phyloP scores from a whole-genome alignment of 352 stramenopile genomes.

The Globisporangium yorkense region DNA sequence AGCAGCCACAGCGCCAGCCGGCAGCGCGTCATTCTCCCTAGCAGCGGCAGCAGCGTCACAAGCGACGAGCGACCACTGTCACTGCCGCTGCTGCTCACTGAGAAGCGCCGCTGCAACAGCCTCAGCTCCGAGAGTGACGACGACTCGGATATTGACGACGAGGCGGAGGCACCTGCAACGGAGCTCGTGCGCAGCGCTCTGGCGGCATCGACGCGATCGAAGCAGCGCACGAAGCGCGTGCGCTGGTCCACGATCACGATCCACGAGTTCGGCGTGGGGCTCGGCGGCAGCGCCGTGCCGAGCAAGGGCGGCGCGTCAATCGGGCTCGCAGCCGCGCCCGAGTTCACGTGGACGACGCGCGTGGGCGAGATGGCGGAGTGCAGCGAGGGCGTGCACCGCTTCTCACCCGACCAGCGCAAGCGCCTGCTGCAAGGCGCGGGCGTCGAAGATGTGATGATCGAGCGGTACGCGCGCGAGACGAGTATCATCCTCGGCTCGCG shows the following conservation, averaged over 20 bases:
- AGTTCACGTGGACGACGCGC: constrained; percentile 47
- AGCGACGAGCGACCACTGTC: too few species aligned
- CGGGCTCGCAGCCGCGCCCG: constrained; percentile 27
- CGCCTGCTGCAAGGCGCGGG: constrained; percentile 27
- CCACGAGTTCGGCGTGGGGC: constrained; percentile 37
- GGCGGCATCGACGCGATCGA: constrained; percentile 4
- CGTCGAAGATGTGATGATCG: constrained; percentile 36
- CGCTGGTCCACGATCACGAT: constrained; percentile 42
- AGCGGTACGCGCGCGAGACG: constrained; percentile 33
- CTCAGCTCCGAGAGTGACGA: not conserved
- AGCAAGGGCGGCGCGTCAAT: constrained; percentile 35
- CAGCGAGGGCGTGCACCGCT: constrained; percentile 41
- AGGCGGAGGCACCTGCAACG: not conserved
- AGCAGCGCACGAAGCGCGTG: constrained; percentile 22
- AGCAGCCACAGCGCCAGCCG: too few species aligned
- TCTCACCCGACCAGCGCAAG: constrained; percentile 30
- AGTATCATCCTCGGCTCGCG: constrained; percentile 43
- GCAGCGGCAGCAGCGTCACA: too few species aligned
- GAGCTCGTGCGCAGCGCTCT: not conserved
- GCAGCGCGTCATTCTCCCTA: not conserved
- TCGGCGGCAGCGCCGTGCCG: constrained; percentile 35
- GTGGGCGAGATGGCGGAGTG: constrained; percentile 42
- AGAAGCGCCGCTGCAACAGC: not conserved
- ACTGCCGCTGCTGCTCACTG: not conserved
- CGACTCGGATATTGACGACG: not conserved